A percentile compares a stretch with the other conserved stretches of the same genome.
These are phyloP conservation scores for Hypsizygus marmoreus DNA, from an alignment of 768 basidiomycete species.

Conservation along the genomic window DNA sequence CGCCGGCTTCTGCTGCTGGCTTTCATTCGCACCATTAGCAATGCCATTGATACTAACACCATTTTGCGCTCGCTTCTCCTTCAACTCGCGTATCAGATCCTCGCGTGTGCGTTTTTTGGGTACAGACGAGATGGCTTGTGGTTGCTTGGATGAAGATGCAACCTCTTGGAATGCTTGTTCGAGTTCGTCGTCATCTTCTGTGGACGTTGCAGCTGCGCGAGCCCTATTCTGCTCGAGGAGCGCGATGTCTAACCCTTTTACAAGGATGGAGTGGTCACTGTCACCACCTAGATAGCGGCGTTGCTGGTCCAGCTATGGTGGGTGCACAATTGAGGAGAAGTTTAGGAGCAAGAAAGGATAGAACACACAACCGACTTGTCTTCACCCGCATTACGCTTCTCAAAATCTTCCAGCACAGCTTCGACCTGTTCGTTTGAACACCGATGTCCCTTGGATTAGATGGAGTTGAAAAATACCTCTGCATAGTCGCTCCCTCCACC, in stretches of 20 bases:
- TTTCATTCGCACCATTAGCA: slow-evolving; percentile 18
- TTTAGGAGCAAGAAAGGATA: neutral
- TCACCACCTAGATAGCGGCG: slow-evolving; percentile 84
- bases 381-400: slow-evolving; percentile 58
- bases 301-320: slow-evolving; percentile 67
- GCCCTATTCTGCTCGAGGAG: slow-evolving; percentile 85
- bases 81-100: slow-evolving; percentile 73
- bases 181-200: slow-evolving; percentile 77
- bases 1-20: slow-evolving; percentile 24
- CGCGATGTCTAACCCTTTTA: slow-evolving; percentile 88
- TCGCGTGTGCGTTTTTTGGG: slow-evolving; percentile 76
- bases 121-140: slow-evolving; percentile 11
- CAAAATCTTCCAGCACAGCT: slow-evolving; percentile 80
- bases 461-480: slow-evolving; percentile 41
- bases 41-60: neutral
- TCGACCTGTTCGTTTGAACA: slow-evolving; percentile 75
- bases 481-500: slow-evolving; percentile 77
- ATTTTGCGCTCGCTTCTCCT: slow-evolving; percentile 53
- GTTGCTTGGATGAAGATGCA: slow-evolving; percentile 20
- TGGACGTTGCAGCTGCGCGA: slow-evolving; percentile 47
- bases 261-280: slow-evolving; percentile 80
- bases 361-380: slow-evolving; percentile 60
- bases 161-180: slow-evolving; percentile 71
- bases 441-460: slow-evolving; percentile 10
- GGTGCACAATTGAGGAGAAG: slow-evolving; percentile 2